Base-by-base conservation (phyloP, 1,139 yeast genomes). In the Taphrina deformans region DNA sequence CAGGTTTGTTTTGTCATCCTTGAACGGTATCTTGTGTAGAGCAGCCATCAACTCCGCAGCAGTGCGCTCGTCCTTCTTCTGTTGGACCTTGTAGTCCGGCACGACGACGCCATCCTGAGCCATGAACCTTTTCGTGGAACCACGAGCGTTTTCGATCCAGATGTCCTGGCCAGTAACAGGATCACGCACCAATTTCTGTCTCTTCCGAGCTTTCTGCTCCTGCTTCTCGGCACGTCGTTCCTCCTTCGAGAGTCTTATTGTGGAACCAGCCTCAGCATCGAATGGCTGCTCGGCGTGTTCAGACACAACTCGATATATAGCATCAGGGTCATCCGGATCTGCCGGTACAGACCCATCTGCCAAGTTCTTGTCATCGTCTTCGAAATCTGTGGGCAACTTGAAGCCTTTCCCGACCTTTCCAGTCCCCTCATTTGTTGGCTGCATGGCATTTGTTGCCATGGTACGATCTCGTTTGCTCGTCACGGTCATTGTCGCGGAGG, bases 1-100 rank as follows among this genome's bases (percentile, higher is more conserved):
- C 27, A 65, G 27, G 45, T 62, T 61, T 4, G 65, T 65, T 24
- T 64, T 64, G 44, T 56, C 62, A 48, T 60, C 65, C 41, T 61
- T 60, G 51, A 60, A 48, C 1, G 61, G 62, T 2, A 60, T 65
- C 40, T 65, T 59, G 48, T 48, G 48, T 7, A 59, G 51, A 35
- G 18, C 26, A 3, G 63, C n/a, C 23, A 59, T 18, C 46, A 50
- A 12, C 14, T 50, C 56, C 18, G 63, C 63, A 12, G 63, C 56
- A 9, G 55, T 16, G 29, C 21, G 23, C 26, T 59, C 63, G 16
- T 38, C 38, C 27, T 35, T 41, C n/a, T 16, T 29, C n/a, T 24
- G 35, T 31, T 44, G 26, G 7, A n/a, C 41, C 26, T 33, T 26
- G 33, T 38, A 48, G 40, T 35, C 51, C 10, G 63, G 63, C 40